phyloP scores from a whole-genome alignment of 371 early-diverging fungal species.

The Mortierella sp. region DNA sequence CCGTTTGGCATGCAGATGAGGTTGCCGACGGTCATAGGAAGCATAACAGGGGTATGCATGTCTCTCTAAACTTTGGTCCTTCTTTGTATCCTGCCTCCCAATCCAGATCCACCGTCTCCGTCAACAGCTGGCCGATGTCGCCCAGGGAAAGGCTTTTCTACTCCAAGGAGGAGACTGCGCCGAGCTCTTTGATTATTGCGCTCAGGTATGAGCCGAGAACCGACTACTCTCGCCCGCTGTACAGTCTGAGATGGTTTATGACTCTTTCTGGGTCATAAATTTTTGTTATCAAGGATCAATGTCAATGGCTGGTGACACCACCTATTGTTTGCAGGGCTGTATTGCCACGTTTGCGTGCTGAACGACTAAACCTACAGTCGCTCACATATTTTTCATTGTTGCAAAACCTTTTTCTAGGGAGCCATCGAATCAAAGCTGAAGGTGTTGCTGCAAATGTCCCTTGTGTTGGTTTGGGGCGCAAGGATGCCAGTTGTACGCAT shows the following conservation, averaged over 20 bases:
- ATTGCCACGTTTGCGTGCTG: no score
- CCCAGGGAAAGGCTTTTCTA: conserved; percentile 90
- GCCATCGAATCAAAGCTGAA: conserved; percentile 95
- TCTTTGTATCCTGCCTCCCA: not conserved
- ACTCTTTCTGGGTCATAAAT: conserved; percentile 23
- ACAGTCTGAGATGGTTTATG: conserved; percentile 3
- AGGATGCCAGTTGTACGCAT: conserved; percentile 93
- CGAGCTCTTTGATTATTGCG: conserved; percentile 96
- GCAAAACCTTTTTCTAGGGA: conserved; percentile 55
- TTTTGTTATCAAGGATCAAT: not conserved
- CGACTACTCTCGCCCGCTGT: not conserved
- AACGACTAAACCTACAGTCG: not conserved
- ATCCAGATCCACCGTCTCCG: conserved; percentile 84
- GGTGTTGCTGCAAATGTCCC: conserved; percentile 95
- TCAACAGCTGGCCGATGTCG: conserved; percentile 86
- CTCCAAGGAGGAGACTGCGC: conserved; percentile 99
- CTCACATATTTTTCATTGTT: not conserved
- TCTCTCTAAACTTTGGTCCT: not conserved
- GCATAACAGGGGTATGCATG: not conserved
- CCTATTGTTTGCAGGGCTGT: no score
- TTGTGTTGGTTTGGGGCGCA: conserved; percentile 94
- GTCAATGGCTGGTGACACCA: not conserved
- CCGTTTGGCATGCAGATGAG: no score
- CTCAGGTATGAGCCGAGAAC: conserved; percentile 65
- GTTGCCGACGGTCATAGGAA: no score